phyloP scores from a whole-genome alignment of 1,139 yeast genomes.

The Zygosaccharomyces pseudobailii region DNA sequence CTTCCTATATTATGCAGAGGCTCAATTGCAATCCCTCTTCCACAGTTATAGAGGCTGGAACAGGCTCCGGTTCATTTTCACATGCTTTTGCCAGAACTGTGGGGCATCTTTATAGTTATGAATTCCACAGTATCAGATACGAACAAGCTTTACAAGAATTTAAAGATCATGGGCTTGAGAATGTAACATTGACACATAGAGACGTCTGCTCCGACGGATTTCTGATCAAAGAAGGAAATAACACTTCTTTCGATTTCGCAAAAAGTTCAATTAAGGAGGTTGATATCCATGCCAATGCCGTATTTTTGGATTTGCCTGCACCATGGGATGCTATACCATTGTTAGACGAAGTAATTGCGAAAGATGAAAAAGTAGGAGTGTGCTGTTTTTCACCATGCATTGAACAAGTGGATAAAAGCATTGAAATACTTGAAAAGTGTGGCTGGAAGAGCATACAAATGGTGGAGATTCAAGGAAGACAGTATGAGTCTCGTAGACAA shows the following conservation, averaged over 20 bases:
- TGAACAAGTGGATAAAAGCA: conserved; percentile 89
- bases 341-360: conserved; percentile 55
- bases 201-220: conserved; percentile 93
- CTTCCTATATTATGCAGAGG: conserved; percentile 83
- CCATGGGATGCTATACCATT: conserved; percentile 96
- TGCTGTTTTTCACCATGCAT: conserved; percentile 98
- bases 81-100: conserved; percentile 88
- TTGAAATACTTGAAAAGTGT: conserved; percentile 61
- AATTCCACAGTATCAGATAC: conserved; percentile 83
- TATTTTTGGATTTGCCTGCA: conserved; percentile 89
- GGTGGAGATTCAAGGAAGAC: conserved; percentile 83
- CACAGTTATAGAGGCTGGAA: conserved; percentile 91
- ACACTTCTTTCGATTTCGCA: conserved; percentile 31
- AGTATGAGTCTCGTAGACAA: conserved; percentile 88
- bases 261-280: conserved; percentile 22
- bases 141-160: conserved; percentile 76
- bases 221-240: conserved; percentile 40
- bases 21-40: conserved; percentile 70
- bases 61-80: conserved; percentile 94
- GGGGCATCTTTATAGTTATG: conserved; percentile 77
- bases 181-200: conserved; percentile 68
- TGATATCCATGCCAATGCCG: conserved; percentile 55
- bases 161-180: conserved; percentile 60
- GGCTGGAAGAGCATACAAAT: conserved; percentile 89
- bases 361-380: conserved; percentile 52